phyloP scores from a whole-genome alignment of 345 rosid species.

The Hibiscus syriacus region DNA sequence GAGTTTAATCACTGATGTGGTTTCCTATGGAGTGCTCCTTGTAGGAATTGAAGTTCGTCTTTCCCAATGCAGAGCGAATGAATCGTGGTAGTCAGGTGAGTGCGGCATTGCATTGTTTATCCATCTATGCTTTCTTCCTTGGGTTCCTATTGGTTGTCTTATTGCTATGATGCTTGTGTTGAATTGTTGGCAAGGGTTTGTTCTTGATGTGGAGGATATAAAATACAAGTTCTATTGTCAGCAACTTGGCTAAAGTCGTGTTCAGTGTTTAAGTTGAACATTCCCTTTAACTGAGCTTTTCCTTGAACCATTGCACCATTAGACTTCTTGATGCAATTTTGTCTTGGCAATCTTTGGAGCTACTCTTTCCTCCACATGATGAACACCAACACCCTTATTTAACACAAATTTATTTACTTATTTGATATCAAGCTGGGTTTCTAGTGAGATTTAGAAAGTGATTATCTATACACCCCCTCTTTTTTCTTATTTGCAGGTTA shows the following conservation, averaged over 20 bases:
- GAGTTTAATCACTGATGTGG: no score
- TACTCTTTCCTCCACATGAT: neutral
- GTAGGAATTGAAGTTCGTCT: slow-evolving; percentile 77
- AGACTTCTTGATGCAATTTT: neutral
- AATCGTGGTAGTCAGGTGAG: slow-evolving; percentile 86
- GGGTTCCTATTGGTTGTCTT: neutral
- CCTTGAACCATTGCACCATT: neutral
- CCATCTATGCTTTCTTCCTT: no score
- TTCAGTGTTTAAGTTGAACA: neutral
- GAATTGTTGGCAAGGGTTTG: neutral
- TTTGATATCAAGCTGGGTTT: neutral
- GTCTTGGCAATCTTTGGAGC: neutral
- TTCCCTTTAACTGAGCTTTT: no score
- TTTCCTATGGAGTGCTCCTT: slow-evolving; percentile 19
- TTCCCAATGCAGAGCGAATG: slow-evolving; percentile 71
- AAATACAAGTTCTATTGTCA: neutral
- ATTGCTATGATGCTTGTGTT: neutral
- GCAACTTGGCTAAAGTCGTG: neutral
- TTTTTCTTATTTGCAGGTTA: slow-evolving; percentile 43
- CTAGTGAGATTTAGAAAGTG: neutral
- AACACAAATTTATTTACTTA: neutral
- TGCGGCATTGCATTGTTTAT: neutral
- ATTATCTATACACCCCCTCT: neutral
- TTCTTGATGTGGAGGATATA: neutral
- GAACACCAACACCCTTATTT: neutral